Evolutionary conservation across 768 basidiomycete genomes (phyloP), one percentile per base, ranked within the genome.

Genomic region (Amanita muscaria): DNA sequence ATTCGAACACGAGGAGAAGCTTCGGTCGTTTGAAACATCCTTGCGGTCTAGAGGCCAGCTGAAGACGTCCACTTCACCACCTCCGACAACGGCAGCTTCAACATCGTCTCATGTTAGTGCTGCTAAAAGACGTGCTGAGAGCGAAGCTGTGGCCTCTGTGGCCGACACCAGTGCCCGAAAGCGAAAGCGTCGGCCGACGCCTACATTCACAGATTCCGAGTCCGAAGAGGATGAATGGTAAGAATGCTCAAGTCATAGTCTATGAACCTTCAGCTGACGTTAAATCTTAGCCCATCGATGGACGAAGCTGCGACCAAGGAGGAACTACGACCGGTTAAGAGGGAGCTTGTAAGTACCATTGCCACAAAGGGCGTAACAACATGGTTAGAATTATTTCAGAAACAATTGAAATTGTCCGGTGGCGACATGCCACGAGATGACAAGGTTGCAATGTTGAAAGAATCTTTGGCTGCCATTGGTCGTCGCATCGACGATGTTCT

Each of bases 401-500:
- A 97, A 83, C 85, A 90, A 68, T 74, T 99, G 31, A 98, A 97
- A 63, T 65, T 88, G 36, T 89, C 88, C 10, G 93, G 91, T 19
- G 92, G 91, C 50, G 83, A 91, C 51, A 85, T 97, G 74, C 84
- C 84, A 46, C 76, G 93, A 54, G 93, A 97, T 54, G 89, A 97
- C 61, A 99, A 99, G 64, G 88, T 99, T 53, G 81, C 84, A 0
- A 89, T 94, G 35, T 69, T 98, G 53, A 99, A 98, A 60, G 91
- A 97, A 54, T 96, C 93, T 29, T 74, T 99, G 22, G 82, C 89
- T 46, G 87, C 87, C 8, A 96, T 99, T 47, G 96, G 96, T 27
- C 77, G 80, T 51, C 82, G 91, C 35, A 98, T 99, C 54, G 92
- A 96, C 54, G 60, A 64, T 33, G 89, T 97, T 2, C 72, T 94